A percentile compares a stretch with the other conserved stretches of the same genome.
Conservation (phyloP, 441 rosid genomes). For the Erysimum cheiri region DNA sequence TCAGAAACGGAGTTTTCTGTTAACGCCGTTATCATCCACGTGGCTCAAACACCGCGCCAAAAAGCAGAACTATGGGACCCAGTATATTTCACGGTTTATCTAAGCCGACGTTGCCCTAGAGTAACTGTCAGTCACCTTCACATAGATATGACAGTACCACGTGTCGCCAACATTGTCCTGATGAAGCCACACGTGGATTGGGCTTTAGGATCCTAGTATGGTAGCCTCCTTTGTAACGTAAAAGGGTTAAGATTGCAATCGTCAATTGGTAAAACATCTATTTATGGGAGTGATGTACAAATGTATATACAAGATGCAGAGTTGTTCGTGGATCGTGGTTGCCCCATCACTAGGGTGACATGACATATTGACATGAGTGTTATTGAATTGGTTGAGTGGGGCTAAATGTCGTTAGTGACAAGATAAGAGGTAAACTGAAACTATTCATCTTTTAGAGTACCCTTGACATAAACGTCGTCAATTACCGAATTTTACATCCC, state of each 20-base stretch:
- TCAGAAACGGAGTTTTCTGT: not conserved
- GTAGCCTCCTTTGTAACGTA: not conserved
- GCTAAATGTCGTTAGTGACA: not conserved
- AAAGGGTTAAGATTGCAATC: not conserved
- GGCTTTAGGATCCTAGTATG: not conserved
- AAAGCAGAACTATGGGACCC: not conserved
- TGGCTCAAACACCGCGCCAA: not conserved
- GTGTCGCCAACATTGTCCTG: not conserved
- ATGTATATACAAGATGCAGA: not conserved
- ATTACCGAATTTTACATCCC: conserved; percentile 44
- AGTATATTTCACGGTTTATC: not conserved
- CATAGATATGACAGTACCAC: conserved; percentile 1
- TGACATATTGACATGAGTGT: conserved; percentile 8
- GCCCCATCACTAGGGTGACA: not conserved
- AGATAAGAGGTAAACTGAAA: not conserved
- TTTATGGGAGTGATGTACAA: not conserved
- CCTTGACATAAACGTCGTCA: conserved; percentile 55
- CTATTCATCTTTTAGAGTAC: not conserved
- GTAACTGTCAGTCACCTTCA: conserved; percentile 25
- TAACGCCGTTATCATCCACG: conserved; percentile 26
- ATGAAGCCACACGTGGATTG: conserved; percentile 1
- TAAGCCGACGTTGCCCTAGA: conserved; percentile 17
- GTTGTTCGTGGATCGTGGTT: not conserved
- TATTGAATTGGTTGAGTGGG: conserved; percentile 28
- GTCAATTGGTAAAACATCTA: not conserved